Conservation (phyloP, 2,329 filamentous ascomycete genomes). For the Harringtonia lauricola region DNA sequence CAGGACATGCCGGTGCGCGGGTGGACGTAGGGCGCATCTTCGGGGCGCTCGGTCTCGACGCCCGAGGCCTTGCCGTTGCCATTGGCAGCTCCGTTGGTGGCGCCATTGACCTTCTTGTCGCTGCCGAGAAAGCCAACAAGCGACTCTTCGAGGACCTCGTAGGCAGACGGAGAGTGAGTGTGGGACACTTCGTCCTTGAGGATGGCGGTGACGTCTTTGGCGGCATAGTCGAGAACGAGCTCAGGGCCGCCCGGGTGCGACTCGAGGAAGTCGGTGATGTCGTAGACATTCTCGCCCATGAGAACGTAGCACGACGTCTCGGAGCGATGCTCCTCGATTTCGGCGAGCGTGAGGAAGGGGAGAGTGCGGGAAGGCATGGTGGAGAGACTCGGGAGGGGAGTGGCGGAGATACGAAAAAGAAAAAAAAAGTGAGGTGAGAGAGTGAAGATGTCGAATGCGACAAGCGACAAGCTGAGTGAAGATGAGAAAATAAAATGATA, state of each 20-base stretch:
- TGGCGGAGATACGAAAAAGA: neutral
- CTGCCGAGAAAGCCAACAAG: slow-evolving; percentile 70
- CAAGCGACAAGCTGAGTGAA: no score
- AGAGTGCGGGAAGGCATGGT: slow-evolving; percentile 70
- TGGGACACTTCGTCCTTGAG: slow-evolving; percentile 78
- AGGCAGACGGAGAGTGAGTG: slow-evolving; percentile 81
- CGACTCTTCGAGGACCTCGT: slow-evolving; percentile 84
- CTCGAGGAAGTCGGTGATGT: slow-evolving; percentile 83
- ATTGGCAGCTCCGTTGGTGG: slow-evolving; percentile 23
- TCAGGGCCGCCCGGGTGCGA: slow-evolving; percentile 87
- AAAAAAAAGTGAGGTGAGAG: no score
- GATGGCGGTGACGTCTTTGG: slow-evolving; percentile 74
- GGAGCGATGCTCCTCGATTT: slow-evolving; percentile 73
- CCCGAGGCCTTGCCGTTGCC: slow-evolving; percentile 15
- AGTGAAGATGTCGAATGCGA: no score
- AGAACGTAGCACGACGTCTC: slow-evolving; percentile 86
- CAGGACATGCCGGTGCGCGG: slow-evolving; percentile 77
- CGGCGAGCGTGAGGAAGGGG: slow-evolving; percentile 68
- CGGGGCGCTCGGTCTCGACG: slow-evolving; percentile 9
- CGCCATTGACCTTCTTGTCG: slow-evolving; percentile 38
- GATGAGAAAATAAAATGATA: neutral
- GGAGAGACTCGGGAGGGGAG: neutral
- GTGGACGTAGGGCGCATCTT: slow-evolving; percentile 27
- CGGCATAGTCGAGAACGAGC: slow-evolving; percentile 79
- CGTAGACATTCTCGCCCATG: slow-evolving; percentile 81